Base-by-base conservation (phyloP, 345 rosid species). In the Hibiscus mutabilis region DNA sequence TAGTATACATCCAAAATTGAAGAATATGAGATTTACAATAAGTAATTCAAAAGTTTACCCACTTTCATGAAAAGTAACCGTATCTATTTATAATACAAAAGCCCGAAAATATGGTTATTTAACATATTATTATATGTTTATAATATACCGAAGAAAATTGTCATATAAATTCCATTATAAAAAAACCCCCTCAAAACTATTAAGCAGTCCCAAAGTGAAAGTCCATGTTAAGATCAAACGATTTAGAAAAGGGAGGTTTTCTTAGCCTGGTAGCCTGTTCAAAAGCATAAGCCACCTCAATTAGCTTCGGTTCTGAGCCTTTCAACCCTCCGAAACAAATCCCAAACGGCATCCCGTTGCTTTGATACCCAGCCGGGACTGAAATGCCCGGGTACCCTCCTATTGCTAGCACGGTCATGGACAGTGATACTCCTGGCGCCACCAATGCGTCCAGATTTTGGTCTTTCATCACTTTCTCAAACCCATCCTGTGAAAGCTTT, bases 261-360 rank as follows among this genome's bases (percentile, higher is more conserved):
- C 85, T 75, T 14, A 66, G 40, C 79, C 22, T 58, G 0, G 78
- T 78, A 27, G 77, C 73, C 44, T 76, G 81, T 33, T 80, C 73
- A 57, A 85, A 85, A 10, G 77, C 78, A 72, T 79, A 83, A 56
- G 86, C 86, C 29, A 81, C 60, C 77, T 85, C 81, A 44, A 79
- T 83, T 14, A 81, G 83, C 76, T 76, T 83, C 2, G 84, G 84
- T 63, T 81, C 85, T 1, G 75, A 49, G 6, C 84, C 85, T 61
- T 77, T 83, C 68, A 83, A 52, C 29, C 84, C 84, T 14, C 85
- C 81, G 51, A 85, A 79, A 49, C 69, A 70, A 8, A 85, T 76
- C 37, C 85, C 89, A 33, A 77, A 74, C 0, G 86, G 88, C 59
- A 75, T 44, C 13, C 88, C 83, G 4, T 71, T 10, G 2, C 56